A percentile compares a stretch with the other conserved stretches of the same genome.
Conservation (phyloP, 306 rosid genomes). For the Benincasa hispida region DNA sequence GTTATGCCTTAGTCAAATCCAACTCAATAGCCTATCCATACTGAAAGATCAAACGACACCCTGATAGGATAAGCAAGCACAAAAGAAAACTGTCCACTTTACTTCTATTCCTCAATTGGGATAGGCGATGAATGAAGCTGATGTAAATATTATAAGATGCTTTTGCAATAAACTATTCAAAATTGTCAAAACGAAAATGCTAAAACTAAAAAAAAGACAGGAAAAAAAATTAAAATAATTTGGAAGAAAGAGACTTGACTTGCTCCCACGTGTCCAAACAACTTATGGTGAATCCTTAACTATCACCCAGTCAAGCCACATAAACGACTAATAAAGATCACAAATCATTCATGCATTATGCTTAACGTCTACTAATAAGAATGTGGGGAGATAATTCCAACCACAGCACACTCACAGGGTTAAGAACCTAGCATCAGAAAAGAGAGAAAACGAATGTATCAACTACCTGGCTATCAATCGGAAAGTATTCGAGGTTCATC, state of each 20-base stretch:
- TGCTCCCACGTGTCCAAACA: neutral
- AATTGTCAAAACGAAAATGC: neutral
- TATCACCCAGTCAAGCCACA: neutral
- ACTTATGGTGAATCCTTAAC: neutral
- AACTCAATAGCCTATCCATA: neutral
- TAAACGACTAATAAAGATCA: neutral
- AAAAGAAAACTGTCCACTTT: neutral
- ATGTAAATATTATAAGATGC: neutral
- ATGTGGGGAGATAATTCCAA: conserved; percentile 4
- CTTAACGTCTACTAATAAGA: neutral
- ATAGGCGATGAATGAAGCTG: neutral
- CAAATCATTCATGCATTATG: neutral
- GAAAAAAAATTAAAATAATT: neutral
- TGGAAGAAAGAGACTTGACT: neutral
- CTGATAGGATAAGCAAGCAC: neutral
- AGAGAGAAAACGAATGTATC: conserved; percentile 8
- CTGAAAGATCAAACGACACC: neutral
- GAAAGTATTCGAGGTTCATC: conserved; percentile 96
- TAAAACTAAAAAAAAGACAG: neutral
- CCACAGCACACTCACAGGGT: neutral
- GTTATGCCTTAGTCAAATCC: neutral
- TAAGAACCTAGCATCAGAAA: neutral
- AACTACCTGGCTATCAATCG: conserved; percentile 75
- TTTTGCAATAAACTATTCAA: neutral
- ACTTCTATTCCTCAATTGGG: neutral